These are phyloP conservation scores for Elymus sibiricus DNA, from an alignment of 176 grass and related monocot species.

Conservation along the genomic window DNA sequence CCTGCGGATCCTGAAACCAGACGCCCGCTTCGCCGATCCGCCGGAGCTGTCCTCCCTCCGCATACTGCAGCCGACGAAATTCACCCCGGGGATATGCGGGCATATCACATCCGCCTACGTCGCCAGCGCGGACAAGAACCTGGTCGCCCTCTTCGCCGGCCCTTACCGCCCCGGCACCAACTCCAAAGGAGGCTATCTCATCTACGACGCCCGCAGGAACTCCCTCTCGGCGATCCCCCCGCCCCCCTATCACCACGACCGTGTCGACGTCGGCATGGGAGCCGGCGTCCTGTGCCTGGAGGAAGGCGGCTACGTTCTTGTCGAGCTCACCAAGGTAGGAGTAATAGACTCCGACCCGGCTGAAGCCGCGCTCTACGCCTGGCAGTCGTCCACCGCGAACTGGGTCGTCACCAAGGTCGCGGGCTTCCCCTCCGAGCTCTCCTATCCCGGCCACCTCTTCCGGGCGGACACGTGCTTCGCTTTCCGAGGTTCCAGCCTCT, in stretches of 20 bases:
- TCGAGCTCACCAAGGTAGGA: neutral
- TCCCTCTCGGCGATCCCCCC: neutral
- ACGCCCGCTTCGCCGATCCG: neutral
- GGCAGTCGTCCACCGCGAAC: neutral
- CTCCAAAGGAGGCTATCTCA: neutral
- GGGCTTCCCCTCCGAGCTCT: neutral
- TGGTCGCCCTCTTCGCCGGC: neutral
- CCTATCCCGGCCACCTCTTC: neutral
- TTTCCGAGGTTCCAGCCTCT: neutral
- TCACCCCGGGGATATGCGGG: neutral
- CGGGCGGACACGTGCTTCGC: neutral
- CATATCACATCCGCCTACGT: neutral
- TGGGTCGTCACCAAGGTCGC: neutral
- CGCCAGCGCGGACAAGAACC: neutral
- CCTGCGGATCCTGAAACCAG: neutral
- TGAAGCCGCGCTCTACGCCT: neutral
- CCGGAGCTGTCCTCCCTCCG: neutral
- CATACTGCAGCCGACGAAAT: neutral
- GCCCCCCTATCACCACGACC: neutral
- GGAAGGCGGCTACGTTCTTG: neutral
- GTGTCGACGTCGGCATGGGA: neutral
- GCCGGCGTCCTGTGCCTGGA: neutral
- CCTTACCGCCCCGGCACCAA: neutral
- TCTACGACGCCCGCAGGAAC: neutral
- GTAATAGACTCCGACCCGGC: accelerated